Percentiles rank a stretch among this genome's conserved stretches.
These are phyloP conservation scores for Xerocomus minutiporus DNA, from an alignment of 1,284 basidiomycete genomes.

Conservation along the genomic window DNA sequence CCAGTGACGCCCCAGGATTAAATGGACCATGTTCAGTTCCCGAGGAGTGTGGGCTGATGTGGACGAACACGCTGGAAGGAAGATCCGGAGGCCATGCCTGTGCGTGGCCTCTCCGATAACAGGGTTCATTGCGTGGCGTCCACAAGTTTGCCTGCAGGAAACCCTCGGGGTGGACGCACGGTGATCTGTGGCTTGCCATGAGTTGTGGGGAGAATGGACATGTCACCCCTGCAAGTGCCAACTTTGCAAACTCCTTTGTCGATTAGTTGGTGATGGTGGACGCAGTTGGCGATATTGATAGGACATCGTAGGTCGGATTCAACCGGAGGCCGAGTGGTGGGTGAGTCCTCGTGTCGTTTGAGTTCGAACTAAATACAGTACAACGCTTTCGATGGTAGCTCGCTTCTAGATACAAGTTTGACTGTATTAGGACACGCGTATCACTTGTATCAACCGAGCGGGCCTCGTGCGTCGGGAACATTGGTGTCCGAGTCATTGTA, in stretches of 20 bases:
- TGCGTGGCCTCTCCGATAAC: constrained; percentile 9
- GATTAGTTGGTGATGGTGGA: background rate
- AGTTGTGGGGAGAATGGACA: constrained; percentile 21
- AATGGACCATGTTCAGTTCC: constrained; percentile 12
- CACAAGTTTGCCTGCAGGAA: constrained; percentile 27
- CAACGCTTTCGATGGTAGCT: background rate
- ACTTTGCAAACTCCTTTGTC: constrained; percentile 1
- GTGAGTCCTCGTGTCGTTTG: constrained; percentile 6
- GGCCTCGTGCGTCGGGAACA: constrained; percentile 20
- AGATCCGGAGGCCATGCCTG: constrained; percentile 24
- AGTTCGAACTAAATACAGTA: constrained; percentile 1
- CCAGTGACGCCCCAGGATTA: background rate
- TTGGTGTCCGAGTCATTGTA: constrained; percentile 19
- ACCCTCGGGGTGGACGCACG: constrained; percentile 5
- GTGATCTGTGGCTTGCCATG: constrained; percentile 13
- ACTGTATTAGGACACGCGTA: constrained; percentile 20
- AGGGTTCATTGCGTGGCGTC: constrained; percentile 13
- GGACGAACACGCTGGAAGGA: constrained; percentile 15
- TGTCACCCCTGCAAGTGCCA: constrained; percentile 9
- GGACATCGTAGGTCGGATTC: constrained; percentile 5
- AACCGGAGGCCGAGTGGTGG: constrained; percentile 1
- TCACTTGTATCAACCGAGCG: constrained; percentile 15
- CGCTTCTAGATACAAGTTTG: constrained; percentile 2
- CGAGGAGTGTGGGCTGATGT: constrained; percentile 1
- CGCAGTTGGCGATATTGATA: constrained; percentile 3